Base-by-base conservation (phyloP, 768 basidiomycete species). In the Russula earlei region DNA sequence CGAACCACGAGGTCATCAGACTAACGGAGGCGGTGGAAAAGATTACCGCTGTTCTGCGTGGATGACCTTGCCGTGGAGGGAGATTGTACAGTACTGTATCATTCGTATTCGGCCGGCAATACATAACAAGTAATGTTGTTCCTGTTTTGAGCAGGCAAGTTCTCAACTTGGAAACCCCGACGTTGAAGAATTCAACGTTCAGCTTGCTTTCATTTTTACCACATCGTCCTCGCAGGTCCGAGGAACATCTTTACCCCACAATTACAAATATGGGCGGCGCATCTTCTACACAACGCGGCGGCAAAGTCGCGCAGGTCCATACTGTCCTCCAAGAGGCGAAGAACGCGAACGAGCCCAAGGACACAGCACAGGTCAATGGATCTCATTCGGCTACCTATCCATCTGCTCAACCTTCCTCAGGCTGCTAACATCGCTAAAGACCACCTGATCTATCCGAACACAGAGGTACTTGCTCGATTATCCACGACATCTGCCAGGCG, bases 1-100 rank as follows among this genome's bases (percentile, higher is more conserved):
- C 83, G 1, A 65, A 78, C 56, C 68, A 78, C 59, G 89, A 92
- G 67, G 77, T 78, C 11, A 66, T 68, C 11, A 77, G 86, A 47
- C 70, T 91, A 60, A 69, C 72, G 22, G 65, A 63, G 6, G 72
- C 85, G 52, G 67, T 91, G n/a, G 71, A 77, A 51, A 71, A 72
- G 49, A 74, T 87, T 3, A 37, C 44, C 14, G 42, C 45, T 37
- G 46, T 40, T 20, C 42, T 62, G 37, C 46, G 45, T 42, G 58
- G 54, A 48, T 62, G 41, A 62, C 27, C 25, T 59, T 27, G 38
- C 49, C n/a, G 48, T 22, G 17, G 33, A 33, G 38, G 19, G 37
- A 12, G 42, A 55, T 49, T 48, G 33, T 37, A 38, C 31, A n/a
- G n/a, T n/a, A n/a, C 44, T 37, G 36, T 31, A 45, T 9, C 37